Evolutionary conservation across 306 rosid genomes (phyloP), one percentile per base, ranked within the genome.

Genomic region (Alnus rubra): DNA sequence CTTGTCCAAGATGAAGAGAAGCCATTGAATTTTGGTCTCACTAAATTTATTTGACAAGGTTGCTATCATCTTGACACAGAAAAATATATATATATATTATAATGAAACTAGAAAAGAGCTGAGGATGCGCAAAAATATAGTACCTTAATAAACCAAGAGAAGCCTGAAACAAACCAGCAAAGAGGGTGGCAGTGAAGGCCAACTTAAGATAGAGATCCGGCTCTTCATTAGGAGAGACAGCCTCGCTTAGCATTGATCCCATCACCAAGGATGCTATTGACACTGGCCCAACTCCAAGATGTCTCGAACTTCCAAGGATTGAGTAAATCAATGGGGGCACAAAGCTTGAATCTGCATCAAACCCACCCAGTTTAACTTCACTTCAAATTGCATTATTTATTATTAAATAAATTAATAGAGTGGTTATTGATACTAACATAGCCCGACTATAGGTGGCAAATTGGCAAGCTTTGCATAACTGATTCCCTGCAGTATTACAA

Each of bases 391-490:
- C 52, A 65, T 65, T 77, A 33, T 33, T 33, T 33, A 33, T 33
- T 33, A 23, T 23, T 23, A 23, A 23, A 23, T 23, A 33, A 56
- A 30, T 55, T 73, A 58, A 44, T 37, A 39, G 13, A 39, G 51
- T 31, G 74, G 69, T 39, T 47, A 67, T 69, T 37, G 59, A 69
- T 76, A 93, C 94, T 88, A 16, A 96, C 99, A 96, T 79, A 96
- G 86, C 73, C 97, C 99, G 71, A 96, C 78, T 72, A 96, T 96
- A 2, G 99, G 97, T 56, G 99, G 99, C 93, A 96, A 82, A 85
- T 89, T 90, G 76, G 99, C 99, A 77, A 96, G 97, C 90, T 96
- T 96, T 39, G 99, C 99, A 84, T 96, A 96, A 59, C 99, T 96
- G 74, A 96, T 93, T 50, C 99, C 99, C 99, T 96, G 89, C 89